phyloP scores from a whole-genome alignment of 164 flowering plant species.

The Tetracentron sinense region DNA sequence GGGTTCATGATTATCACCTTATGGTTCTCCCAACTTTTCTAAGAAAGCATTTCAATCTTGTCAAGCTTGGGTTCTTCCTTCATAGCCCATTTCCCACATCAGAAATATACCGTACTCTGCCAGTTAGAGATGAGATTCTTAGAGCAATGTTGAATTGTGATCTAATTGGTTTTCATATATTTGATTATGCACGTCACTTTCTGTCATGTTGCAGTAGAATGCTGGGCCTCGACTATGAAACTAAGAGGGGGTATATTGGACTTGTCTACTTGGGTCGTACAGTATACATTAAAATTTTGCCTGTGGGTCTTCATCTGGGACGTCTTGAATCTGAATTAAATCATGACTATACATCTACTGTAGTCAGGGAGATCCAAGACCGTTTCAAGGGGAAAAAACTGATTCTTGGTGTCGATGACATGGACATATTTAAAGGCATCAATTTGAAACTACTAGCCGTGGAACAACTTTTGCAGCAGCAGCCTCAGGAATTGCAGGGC shows the following conservation, averaged over 20 bases:
- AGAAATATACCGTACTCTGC: slow-evolving; percentile 23
- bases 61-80: slow-evolving; percentile 24
- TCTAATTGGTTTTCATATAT: no score
- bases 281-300: slow-evolving; percentile 19
- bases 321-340: slow-evolving; percentile 17
- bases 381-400: slow-evolving; percentile 8
- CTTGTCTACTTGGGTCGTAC: slow-evolving; percentile 2
- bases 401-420: slow-evolving; percentile 10
- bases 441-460: no score
- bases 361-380: slow-evolving; percentile 13
- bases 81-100: slow-evolving; percentile 23
- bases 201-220: slow-evolving; percentile 18
- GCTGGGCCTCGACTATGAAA: slow-evolving; percentile 16
- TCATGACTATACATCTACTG: neutral
- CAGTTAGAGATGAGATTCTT: slow-evolving; percentile 24
- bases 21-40: slow-evolving; percentile 22
- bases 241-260: slow-evolving; percentile 20
- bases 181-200: no score
- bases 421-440: slow-evolving; percentile 1
- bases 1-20: slow-evolving; percentile 14
- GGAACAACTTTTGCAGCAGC: slow-evolving; percentile 17
- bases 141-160: slow-evolving; percentile 23
- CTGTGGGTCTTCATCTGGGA: slow-evolving; percentile 22
- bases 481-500: slow-evolving; percentile 7
- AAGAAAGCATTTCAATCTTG: slow-evolving; percentile 20